Evolutionary conservation across 768 basidiomycete species (phyloP).

Genomic region (Amanita molliuscula): DNA sequence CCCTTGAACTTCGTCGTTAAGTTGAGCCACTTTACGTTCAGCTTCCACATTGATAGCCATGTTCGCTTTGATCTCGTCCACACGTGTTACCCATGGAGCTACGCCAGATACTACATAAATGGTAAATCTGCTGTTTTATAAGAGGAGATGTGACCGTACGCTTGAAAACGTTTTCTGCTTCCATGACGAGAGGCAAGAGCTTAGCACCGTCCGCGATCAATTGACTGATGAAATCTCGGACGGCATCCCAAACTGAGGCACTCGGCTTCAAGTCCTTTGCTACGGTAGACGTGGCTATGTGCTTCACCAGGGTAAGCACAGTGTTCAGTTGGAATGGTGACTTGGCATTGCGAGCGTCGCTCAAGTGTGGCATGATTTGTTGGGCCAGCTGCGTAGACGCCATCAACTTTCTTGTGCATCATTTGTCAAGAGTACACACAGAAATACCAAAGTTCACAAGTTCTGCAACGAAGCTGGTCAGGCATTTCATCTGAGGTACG

Average conservation of each 20-base stretch:
- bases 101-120: constrained; percentile 48
- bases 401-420: neutral
- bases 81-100: constrained; percentile 78
- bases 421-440: constrained; percentile 24
- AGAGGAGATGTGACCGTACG: constrained; percentile 33
- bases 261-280: constrained; percentile 60
- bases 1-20: constrained; percentile 86
- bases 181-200: constrained; percentile 61
- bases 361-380: constrained; percentile 77
- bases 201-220: constrained; percentile 63
- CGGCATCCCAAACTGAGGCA: constrained; percentile 65
- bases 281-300: constrained; percentile 63
- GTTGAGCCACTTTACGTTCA: constrained; percentile 74
- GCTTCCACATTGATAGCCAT: constrained; percentile 87
- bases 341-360: constrained; percentile 71
- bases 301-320: constrained; percentile 60
- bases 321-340: constrained; percentile 65
- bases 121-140: neutral
- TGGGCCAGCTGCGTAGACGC: constrained; percentile 64
- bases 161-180: constrained; percentile 69
- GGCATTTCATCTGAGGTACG: constrained; percentile 58
- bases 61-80: constrained; percentile 74
- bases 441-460: constrained; percentile 89
- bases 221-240: constrained; percentile 57
- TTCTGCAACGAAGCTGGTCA: constrained; percentile 68